phyloP scores from a whole-genome alignment of 2,329 filamentous ascomycete species.

The Paradendryphiella salina region DNA sequence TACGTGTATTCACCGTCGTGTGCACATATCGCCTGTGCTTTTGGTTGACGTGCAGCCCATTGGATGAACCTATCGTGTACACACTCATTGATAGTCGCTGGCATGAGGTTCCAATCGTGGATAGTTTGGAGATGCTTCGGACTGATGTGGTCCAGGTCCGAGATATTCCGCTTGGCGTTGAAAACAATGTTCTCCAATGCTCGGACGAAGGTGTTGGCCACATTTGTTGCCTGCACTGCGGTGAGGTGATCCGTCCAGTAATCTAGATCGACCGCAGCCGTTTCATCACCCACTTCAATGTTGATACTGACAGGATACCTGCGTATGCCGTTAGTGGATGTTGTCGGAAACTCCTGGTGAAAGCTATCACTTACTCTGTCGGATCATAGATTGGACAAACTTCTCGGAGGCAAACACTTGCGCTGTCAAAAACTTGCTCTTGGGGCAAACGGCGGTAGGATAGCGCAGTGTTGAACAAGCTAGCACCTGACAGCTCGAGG shows the following conservation, averaged over 20 bases:
- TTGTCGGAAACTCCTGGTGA: too few relatives aligned
- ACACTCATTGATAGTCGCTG: slow-evolving; percentile 36
- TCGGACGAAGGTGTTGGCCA: slow-evolving; percentile 38
- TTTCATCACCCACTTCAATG: slow-evolving; percentile 51
- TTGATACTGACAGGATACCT: slow-evolving; percentile 53
- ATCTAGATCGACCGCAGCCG: slow-evolving; percentile 38
- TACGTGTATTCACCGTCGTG: slow-evolving; percentile 44
- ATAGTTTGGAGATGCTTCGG: slow-evolving; percentile 41
- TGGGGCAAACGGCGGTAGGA: slow-evolving; percentile 52
- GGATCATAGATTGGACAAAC: slow-evolving; percentile 49
- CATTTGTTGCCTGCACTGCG: slow-evolving; percentile 36
- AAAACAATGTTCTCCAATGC: slow-evolving; percentile 45
- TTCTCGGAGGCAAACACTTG: slow-evolving; percentile 47
- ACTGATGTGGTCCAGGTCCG: slow-evolving; percentile 47
- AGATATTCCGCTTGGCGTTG: slow-evolving; percentile 39
- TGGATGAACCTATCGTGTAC: slow-evolving; percentile 37
- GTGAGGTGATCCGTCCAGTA: slow-evolving; percentile 44
- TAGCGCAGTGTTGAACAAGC: slow-evolving; percentile 55
- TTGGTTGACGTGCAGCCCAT: slow-evolving; percentile 30
- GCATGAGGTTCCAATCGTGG: slow-evolving; percentile 39
- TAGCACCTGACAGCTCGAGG: slow-evolving; percentile 37
- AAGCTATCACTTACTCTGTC: slow-evolving; percentile 41
- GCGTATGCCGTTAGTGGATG: neutral
- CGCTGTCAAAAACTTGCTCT: slow-evolving; percentile 23
- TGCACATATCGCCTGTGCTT: slow-evolving; percentile 37